These are phyloP conservation scores for Cytospora mali DNA, from an alignment of 2,329 filamentous ascomycete genomes.

Conservation along the genomic window DNA sequence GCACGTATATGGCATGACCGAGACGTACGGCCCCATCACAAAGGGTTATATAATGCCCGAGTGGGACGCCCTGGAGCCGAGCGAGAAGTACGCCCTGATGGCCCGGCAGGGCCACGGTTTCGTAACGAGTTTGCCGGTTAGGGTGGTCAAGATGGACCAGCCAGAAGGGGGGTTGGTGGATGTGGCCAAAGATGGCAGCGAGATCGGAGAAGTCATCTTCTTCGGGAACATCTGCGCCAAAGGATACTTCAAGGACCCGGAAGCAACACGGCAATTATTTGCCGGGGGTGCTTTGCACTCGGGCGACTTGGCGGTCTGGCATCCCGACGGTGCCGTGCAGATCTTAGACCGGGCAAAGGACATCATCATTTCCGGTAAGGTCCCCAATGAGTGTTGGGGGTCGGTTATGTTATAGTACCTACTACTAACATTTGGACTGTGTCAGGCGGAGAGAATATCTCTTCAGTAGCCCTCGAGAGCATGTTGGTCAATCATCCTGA, in stretches of 20 bases:
- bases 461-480: constrained; percentile 85
- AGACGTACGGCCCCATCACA: constrained; percentile 95
- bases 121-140: constrained; percentile 76
- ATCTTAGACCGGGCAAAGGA: constrained; percentile 95
- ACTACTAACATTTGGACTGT: constrained; percentile 19
- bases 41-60: constrained; percentile 86
- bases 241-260: constrained; percentile 88
- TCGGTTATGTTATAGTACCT: constrained; percentile 2
- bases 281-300: constrained; percentile 84
- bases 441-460: constrained; percentile 92
- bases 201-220: constrained; percentile 68
- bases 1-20: constrained; percentile 85
- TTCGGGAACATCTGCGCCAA: constrained; percentile 88
- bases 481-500: constrained; percentile 88
- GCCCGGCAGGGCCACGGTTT: constrained; percentile 93
- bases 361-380: constrained; percentile 89
- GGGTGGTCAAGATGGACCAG: constrained; percentile 79
- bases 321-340: constrained; percentile 86
- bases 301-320: constrained; percentile 91
- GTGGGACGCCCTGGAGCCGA: constrained; percentile 74
- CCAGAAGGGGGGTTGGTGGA: constrained; percentile 65
- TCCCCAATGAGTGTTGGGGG: neutral
- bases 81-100: constrained; percentile 87
- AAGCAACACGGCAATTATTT: constrained; percentile 85
- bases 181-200: constrained; percentile 51